phyloP scores from a whole-genome alignment of 2,329 filamentous ascomycete genomes.

The Aspergillus sp. region DNA sequence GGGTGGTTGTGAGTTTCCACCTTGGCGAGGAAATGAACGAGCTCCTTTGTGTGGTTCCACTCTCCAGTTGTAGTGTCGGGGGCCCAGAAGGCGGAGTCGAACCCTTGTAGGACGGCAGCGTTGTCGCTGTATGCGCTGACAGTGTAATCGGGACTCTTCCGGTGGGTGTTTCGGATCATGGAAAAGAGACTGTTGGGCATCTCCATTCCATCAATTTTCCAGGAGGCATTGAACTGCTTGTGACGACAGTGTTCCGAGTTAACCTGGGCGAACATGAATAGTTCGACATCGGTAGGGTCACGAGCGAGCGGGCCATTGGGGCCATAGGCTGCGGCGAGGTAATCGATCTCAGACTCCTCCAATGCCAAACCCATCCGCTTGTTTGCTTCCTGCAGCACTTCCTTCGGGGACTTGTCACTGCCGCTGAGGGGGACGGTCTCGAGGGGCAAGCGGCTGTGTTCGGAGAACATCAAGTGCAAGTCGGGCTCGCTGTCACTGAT shows the following conservation, averaged over 20 bases:
- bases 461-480: constrained; percentile 74
- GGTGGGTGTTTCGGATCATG: constrained; percentile 96
- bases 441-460: constrained; percentile 64
- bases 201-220: constrained; percentile 84
- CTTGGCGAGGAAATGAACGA: constrained; percentile 84
- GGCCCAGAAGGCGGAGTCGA: constrained; percentile 75
- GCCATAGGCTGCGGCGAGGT: constrained; percentile 82
- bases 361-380: constrained; percentile 79
- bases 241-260: constrained; percentile 91
- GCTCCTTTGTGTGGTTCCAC: constrained; percentile 84
- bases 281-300: constrained; percentile 82
- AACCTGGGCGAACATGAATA: constrained; percentile 99
- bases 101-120: constrained; percentile 82
- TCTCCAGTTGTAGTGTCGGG: constrained; percentile 82
- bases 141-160: constrained; percentile 72
- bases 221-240: constrained; percentile 95
- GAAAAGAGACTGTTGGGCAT: constrained; percentile 83
- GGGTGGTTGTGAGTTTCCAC: constrained; percentile 98
- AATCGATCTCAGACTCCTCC: constrained; percentile 86
- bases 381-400: constrained; percentile 80
- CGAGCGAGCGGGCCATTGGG: constrained; percentile 58
- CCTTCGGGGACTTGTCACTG: constrained; percentile 63
- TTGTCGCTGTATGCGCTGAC: constrained; percentile 97
- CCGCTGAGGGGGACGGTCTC: constrained; percentile 74
- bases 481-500: constrained; percentile 68